A percentile compares a stretch with the other conserved stretches of the same genome.
These are phyloP conservation scores for Lodderomyces oxycetoniae DNA, from an alignment of 1,139 yeast genomes.

Conservation along the genomic window DNA sequence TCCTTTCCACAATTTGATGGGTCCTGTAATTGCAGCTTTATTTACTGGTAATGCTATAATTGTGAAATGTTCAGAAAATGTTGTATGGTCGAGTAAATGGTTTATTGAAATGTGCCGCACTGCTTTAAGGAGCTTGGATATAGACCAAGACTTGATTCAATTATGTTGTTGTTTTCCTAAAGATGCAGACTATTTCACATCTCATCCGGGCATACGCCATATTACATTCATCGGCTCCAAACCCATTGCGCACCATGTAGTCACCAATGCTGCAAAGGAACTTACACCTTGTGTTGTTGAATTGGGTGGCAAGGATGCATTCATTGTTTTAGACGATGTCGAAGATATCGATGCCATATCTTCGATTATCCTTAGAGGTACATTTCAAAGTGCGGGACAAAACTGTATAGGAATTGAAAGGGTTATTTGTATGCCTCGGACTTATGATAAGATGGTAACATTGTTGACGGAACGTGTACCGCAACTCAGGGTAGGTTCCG, in stretches of 20 bases:
- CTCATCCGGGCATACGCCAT: conserved; percentile 78
- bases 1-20: conserved; percentile 88
- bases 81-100: conserved; percentile 88
- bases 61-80: conserved; percentile 92
- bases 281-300: conserved; percentile 93
- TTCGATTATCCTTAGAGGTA: conserved; percentile 85
- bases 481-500: conserved; percentile 74
- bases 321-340: conserved; percentile 75
- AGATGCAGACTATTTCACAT: conserved; percentile 78
- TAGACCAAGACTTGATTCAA: conserved; percentile 79
- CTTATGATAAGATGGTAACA: conserved; percentile 58
- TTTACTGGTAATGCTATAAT: conserved; percentile 90
- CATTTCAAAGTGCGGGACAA: conserved; percentile 96
- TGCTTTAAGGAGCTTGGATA: conserved; percentile 67
- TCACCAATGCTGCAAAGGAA: conserved; percentile 72
- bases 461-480: conserved; percentile 56
- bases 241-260: conserved; percentile 86
- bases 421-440: conserved; percentile 68
- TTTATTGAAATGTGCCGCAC: conserved; percentile 65
- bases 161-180: conserved; percentile 75
- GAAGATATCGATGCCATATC: conserved; percentile 56
- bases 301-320: conserved; percentile 92
- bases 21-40: conserved; percentile 83
- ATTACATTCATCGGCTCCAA: conserved; percentile 95
- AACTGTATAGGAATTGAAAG: conserved; percentile 97